These are phyloP conservation scores for Venturia oleaginea DNA, from an alignment of 2,329 filamentous ascomycete genomes.

Conservation along the genomic window DNA sequence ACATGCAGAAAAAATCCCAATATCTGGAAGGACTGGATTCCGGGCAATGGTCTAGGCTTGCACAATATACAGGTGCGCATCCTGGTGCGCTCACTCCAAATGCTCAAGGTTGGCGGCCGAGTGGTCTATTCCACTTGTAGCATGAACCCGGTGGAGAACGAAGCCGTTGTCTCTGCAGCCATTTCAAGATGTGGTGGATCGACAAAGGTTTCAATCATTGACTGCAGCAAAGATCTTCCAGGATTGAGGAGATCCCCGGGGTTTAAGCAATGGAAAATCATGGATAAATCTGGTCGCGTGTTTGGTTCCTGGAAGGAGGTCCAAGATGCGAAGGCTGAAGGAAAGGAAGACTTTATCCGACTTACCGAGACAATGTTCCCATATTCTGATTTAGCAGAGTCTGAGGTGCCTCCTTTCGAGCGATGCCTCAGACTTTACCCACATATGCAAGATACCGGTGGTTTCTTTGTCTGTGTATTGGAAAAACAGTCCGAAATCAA, in stretches of 20 bases:
- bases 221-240: constrained; percentile 70
- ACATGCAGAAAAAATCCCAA: constrained; percentile 88
- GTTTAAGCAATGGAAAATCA: constrained; percentile 76
- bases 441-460: constrained; percentile 91
- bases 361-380: constrained; percentile 81
- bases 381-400: constrained; percentile 43
- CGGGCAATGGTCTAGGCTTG: constrained; percentile 76
- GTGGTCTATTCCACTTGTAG: constrained; percentile 98
- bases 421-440: constrained; percentile 91
- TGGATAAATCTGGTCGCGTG: constrained; percentile 73
- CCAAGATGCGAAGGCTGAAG: constrained; percentile 56
- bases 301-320: constrained; percentile 79
- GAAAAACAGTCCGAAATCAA: constrained; percentile 86
- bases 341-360: constrained; percentile 53
- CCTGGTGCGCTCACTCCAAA: constrained; percentile 81
- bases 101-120: constrained; percentile 89
- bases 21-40: constrained; percentile 92
- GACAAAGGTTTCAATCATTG: constrained; percentile 71
- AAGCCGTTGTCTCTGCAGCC: constrained; percentile 79
- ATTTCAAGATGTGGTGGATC: constrained; percentile 83
- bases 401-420: constrained; percentile 63
- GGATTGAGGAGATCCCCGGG: constrained; percentile 68
- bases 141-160: constrained; percentile 97
- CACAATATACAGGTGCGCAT: constrained; percentile 84
- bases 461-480: constrained; percentile 93